phyloP scores from a whole-genome alignment of 2,329 filamentous ascomycete species.

The Fusarium tupiense region DNA sequence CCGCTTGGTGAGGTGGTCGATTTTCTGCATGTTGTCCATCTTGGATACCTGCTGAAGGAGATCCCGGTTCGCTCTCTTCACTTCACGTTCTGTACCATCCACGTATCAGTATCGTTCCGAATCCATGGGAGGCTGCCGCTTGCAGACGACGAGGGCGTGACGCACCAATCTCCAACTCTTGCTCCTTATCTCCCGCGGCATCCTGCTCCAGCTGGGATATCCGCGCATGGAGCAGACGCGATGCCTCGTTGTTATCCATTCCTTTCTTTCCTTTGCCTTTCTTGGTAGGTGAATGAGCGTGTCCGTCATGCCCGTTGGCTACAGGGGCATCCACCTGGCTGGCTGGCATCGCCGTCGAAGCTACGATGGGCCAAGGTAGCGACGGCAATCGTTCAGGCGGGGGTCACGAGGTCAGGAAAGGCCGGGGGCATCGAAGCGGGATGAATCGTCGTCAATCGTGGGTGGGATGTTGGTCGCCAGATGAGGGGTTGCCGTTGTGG shows the following conservation, averaged over 20 bases:
- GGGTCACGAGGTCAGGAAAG: slow-evolving; percentile 35
- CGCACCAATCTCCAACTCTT: slow-evolving; percentile 94
- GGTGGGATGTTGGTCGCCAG: slow-evolving; percentile 20
- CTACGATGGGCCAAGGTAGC: slow-evolving; percentile 25
- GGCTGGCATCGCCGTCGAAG: slow-evolving; percentile 50
- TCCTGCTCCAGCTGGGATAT: slow-evolving; percentile 96
- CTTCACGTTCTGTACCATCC: slow-evolving; percentile 78
- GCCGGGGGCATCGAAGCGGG: slow-evolving; percentile 38
- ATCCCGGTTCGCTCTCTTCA: slow-evolving; percentile 93
- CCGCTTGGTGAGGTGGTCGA: slow-evolving; percentile 89
- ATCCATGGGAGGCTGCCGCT: slow-evolving; percentile 9
- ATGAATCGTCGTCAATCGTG: slow-evolving; percentile 26
- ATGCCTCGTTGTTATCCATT: slow-evolving; percentile 86
- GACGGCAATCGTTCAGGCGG: slow-evolving; percentile 28
- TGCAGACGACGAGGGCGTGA: slow-evolving; percentile 32
- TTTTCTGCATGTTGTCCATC: slow-evolving; percentile 90
- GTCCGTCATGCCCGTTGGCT: slow-evolving; percentile 55
- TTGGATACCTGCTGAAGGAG: slow-evolving; percentile 88
- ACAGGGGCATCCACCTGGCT: slow-evolving; percentile 54
- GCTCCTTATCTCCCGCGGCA: slow-evolving; percentile 91
- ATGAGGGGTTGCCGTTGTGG: slow-evolving; percentile 14
- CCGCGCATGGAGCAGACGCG: slow-evolving; percentile 89
- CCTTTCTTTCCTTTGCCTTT: slow-evolving; percentile 88
- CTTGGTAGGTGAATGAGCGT: slow-evolving; percentile 62
- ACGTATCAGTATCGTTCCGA: slow-evolving; percentile 41